Conservation (phyloP, 805 yeast genomes). For the Kodamaea lidongshanica region DNA sequence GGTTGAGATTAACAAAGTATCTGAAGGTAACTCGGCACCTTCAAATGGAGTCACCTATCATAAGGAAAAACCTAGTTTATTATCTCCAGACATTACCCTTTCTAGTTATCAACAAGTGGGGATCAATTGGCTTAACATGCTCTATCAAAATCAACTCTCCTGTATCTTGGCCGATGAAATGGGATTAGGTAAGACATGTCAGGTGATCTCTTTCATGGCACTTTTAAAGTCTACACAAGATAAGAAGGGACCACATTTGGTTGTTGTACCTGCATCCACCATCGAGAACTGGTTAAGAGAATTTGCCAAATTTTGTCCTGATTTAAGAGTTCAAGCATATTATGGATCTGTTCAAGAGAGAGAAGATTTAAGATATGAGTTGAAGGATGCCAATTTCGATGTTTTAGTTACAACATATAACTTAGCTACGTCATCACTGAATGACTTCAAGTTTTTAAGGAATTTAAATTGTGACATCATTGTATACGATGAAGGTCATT, state of each 20-base stretch:
- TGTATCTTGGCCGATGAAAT: conserved; percentile 97
- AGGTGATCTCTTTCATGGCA: conserved; percentile 88
- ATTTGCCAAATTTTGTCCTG: conserved; percentile 82
- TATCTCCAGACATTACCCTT: conserved; percentile 59
- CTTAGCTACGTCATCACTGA: conserved; percentile 79
- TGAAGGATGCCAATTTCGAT: conserved; percentile 60
- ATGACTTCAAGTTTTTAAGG: conserved; percentile 74
- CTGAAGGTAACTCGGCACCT: too few relatives aligned
- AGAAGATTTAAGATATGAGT: conserved; percentile 69
- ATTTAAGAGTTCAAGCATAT: conserved; percentile 78
- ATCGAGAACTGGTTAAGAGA: conserved; percentile 97
- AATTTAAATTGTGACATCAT: conserved; percentile 75
- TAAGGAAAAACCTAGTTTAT: conserved; percentile 62
- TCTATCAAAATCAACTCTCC: conserved; percentile 73
- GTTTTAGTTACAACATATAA: conserved; percentile 93
- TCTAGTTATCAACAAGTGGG: conserved; percentile 97
- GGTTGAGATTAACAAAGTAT: conserved; percentile 37
- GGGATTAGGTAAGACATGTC: conserved; percentile 98
- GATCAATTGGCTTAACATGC: conserved; percentile 79
- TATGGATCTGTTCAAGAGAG: conserved; percentile 86
- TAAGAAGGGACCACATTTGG: conserved; percentile 72
- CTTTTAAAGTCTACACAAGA: conserved; percentile 63
- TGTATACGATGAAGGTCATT: conserved; percentile 96
- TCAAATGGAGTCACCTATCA: conserved; percentile 51
- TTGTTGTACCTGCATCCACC: conserved; percentile 95